Evolutionary conservation across 2,329 filamentous ascomycete genomes (phyloP).

Genomic region (Juglanconis sp.): DNA sequence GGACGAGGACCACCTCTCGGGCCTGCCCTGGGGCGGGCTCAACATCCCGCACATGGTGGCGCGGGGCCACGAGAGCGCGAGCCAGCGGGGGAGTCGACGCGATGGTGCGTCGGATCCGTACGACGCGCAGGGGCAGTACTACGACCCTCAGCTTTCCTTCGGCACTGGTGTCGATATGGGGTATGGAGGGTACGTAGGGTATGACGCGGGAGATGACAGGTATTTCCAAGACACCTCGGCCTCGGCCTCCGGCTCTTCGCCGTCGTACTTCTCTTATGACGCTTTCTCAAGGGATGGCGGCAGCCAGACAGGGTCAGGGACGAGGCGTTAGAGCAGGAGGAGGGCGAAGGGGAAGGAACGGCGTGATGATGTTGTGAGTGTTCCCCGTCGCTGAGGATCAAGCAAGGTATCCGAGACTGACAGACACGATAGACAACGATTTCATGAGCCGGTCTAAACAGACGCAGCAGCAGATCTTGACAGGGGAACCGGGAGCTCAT

Average conservation of each 20-base stretch:
- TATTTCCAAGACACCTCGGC: constrained; percentile 14
- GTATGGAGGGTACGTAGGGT: background rate
- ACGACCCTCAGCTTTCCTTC: constrained; percentile 7
- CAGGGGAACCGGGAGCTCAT: no score
- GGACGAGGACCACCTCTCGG: constrained; percentile 54
- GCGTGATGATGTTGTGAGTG: constrained; percentile 6
- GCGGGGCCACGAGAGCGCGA: constrained; percentile 48
- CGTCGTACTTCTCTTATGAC: constrained; percentile 16
- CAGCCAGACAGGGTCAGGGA: constrained; percentile 13
- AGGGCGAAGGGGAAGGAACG: background rate
- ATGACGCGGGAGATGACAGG: constrained; percentile 11
- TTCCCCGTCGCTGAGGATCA: background rate
- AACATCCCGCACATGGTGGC: constrained; percentile 55
- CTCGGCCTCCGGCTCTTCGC: constrained; percentile 13
- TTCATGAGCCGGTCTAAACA: background rate
- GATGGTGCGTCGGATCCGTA: background rate
- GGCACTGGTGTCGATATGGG: background rate
- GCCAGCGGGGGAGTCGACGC: constrained; percentile 35
- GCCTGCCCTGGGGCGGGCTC: constrained; percentile 70
- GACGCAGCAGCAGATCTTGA: no score
- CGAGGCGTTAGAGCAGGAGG: constrained; percentile 12
- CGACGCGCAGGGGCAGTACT: constrained; percentile 12
- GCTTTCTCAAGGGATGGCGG: constrained; percentile 16
- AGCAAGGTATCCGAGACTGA: background rate
- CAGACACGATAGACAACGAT: background rate